Evolutionary conservation across 805 yeast species (phyloP).

Genomic region (Saturnispora hagleri): DNA sequence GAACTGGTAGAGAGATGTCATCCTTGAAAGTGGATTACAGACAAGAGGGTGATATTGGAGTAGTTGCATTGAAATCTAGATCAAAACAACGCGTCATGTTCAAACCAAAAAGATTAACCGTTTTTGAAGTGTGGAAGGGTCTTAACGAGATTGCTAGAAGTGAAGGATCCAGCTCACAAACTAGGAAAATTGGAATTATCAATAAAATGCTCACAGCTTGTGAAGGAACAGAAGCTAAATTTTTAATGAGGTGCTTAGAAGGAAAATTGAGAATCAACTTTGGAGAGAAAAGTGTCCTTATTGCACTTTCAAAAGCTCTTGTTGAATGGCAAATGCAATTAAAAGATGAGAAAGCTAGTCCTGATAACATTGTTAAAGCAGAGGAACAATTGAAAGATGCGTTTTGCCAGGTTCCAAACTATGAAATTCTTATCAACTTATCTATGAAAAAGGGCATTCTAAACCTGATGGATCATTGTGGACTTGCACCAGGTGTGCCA

Average conservation of each 20-base stretch:
- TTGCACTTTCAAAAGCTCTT: conserved; percentile 78
- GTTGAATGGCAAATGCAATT: conserved; percentile 45
- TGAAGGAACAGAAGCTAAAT: conserved; percentile 81
- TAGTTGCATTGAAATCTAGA: conserved; percentile 77
- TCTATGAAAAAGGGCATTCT: conserved; percentile 61
- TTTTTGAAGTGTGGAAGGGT: conserved; percentile 62
- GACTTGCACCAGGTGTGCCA: conserved; percentile 85
- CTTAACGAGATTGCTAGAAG: conserved; percentile 68
- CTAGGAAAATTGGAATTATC: conserved; percentile 66
- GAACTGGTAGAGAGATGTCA: conserved; percentile 72
- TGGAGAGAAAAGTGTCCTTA: conserved; percentile 86
- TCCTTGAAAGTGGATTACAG: conserved; percentile 69
- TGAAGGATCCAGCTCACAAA: conserved; percentile 77
- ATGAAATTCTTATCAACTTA: conserved; percentile 63
- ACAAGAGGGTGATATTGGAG: conserved; percentile 82
- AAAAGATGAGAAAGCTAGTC: conserved; percentile 21
- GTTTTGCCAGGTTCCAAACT: conserved; percentile 83
- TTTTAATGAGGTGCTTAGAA: conserved; percentile 79
- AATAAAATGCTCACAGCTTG: conserved; percentile 81
- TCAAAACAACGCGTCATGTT: conserved; percentile 88
- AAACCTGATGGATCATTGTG: conserved; percentile 56
- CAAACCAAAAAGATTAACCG: conserved; percentile 74
- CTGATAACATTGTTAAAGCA: conserved; percentile 47
- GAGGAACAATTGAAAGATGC: conserved; percentile 80
- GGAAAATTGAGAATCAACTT: conserved; percentile 89